phyloP scores from a whole-genome alignment of 140 eudicot genomes.

The Stevia rebaudiana region DNA sequence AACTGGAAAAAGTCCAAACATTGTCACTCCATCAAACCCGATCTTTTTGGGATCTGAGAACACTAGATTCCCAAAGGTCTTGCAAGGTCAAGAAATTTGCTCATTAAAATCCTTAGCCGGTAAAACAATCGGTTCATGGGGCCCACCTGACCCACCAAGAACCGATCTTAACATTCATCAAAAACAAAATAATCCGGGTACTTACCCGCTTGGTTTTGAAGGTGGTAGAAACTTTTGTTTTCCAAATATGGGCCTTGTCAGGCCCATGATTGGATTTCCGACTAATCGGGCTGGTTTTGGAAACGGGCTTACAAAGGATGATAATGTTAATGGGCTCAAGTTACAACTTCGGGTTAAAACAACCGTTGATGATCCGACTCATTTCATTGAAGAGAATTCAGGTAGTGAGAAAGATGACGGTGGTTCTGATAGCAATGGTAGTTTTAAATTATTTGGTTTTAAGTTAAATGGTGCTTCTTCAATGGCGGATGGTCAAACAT shows the following conservation, averaged over 20 bases:
- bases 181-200: conserved; percentile 29
- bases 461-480: conserved; percentile 42
- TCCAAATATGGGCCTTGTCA: conserved; percentile 29
- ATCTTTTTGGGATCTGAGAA: conserved; percentile 63
- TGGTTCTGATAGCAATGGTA: conserved; percentile 34
- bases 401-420: conserved; percentile 38
- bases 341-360: conserved; percentile 31
- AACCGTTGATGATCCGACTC: conserved; percentile 15
- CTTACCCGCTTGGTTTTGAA: conserved; percentile 79
- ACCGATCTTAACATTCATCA: conserved; percentile 35
- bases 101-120: conserved; percentile 39
- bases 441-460: conserved; percentile 73
- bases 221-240: conserved; percentile 56
- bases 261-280: conserved; percentile 23
- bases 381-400: conserved; percentile 25
- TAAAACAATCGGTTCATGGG: conserved; percentile 35
- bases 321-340: conserved; percentile 21
- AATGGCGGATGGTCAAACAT: conserved; percentile 35
- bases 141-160: conserved; percentile 43
- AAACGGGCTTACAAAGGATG: conserved; percentile 25
- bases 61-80: conserved; percentile 76
- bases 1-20: conserved; percentile 30
- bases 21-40: conserved; percentile 31
- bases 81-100: conserved; percentile 99
- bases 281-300: conserved; percentile 22